phyloP scores from a whole-genome alignment of 2,329 filamentous ascomycete genomes.

The Aspergillus oerlinghausenensis region DNA sequence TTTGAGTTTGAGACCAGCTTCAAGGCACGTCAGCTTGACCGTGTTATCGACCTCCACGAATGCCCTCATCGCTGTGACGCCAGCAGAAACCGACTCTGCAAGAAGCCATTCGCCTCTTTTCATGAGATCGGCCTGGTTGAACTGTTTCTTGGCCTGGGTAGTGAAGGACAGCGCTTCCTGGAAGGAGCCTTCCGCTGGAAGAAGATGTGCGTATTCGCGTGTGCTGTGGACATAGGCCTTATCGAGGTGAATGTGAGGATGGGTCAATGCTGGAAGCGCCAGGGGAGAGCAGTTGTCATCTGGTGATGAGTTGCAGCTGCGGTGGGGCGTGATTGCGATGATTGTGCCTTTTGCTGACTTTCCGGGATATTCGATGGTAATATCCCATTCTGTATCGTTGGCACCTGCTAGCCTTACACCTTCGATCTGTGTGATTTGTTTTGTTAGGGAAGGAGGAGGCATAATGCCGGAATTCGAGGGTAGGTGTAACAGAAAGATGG shows the following conservation, averaged over 20 bases:
- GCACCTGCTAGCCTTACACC: slow-evolving; percentile 27
- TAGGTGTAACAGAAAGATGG: background rate
- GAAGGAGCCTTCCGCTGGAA: slow-evolving; percentile 58
- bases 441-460: slow-evolving; percentile 11
- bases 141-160: slow-evolving; percentile 57
- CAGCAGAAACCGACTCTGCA: slow-evolving; percentile 58
- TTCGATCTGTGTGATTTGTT: slow-evolving; percentile 13
- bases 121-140: slow-evolving; percentile 59
- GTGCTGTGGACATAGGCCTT: slow-evolving; percentile 39
- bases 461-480: slow-evolving; percentile 1
- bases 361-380: slow-evolving; percentile 18
- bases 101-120: slow-evolving; percentile 62
- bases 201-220: slow-evolving; percentile 53
- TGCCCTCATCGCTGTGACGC: slow-evolving; percentile 65
- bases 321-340: slow-evolving; percentile 20
- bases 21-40: slow-evolving; percentile 54
- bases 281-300: slow-evolving; percentile 17
- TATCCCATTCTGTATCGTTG: slow-evolving; percentile 28
- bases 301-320: background rate
- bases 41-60: slow-evolving; percentile 68
- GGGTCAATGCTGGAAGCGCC: slow-evolving; percentile 57
- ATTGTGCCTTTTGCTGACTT: slow-evolving; percentile 19
- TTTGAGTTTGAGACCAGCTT: slow-evolving; percentile 56
- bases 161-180: slow-evolving; percentile 60
- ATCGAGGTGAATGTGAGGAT: slow-evolving; percentile 70